Evolutionary conservation across 192 early-diverging fungal species (phyloP).

Genomic region (Spizellomyces punctatus): DNA sequence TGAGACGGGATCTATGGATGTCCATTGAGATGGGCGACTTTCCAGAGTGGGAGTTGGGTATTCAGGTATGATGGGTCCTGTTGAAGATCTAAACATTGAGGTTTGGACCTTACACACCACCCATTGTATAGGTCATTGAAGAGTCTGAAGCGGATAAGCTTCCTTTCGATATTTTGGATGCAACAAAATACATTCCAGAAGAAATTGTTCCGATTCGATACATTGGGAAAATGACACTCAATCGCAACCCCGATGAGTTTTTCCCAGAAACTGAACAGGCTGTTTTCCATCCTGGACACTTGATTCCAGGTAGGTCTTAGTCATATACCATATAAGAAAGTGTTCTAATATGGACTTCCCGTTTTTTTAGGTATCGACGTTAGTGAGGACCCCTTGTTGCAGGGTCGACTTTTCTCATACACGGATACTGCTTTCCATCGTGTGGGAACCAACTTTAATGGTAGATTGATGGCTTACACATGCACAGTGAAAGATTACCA

Average conservation of each 20-base stretch:
- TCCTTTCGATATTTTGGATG: constrained; percentile 78
- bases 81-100: constrained; percentile 13
- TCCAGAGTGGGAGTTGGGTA: constrained; percentile 72
- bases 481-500: no score
- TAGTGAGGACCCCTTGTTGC: constrained; percentile 79
- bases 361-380: constrained; percentile 59
- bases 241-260: constrained; percentile 85
- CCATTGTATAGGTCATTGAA: constrained; percentile 45
- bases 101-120: neutral
- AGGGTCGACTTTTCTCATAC: constrained; percentile 84
- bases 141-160: constrained; percentile 70
- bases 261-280: constrained; percentile 85
- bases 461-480: no score
- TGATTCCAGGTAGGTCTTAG: constrained; percentile 58
- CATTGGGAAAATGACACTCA: constrained; percentile 75
- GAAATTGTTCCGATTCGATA: constrained; percentile 75
- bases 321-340: no score
- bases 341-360: no score
- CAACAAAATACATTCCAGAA: constrained; percentile 83
- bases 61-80: constrained; percentile 46
- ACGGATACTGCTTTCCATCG: constrained; percentile 30
- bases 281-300: constrained; percentile 76
- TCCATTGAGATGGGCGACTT: constrained; percentile 68
- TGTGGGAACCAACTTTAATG: constrained; percentile 68
- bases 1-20: constrained; percentile 75